Evolutionary conservation across 1,284 basidiomycete genomes (phyloP).

Genomic region (Cryptococcus jaspeensis): DNA sequence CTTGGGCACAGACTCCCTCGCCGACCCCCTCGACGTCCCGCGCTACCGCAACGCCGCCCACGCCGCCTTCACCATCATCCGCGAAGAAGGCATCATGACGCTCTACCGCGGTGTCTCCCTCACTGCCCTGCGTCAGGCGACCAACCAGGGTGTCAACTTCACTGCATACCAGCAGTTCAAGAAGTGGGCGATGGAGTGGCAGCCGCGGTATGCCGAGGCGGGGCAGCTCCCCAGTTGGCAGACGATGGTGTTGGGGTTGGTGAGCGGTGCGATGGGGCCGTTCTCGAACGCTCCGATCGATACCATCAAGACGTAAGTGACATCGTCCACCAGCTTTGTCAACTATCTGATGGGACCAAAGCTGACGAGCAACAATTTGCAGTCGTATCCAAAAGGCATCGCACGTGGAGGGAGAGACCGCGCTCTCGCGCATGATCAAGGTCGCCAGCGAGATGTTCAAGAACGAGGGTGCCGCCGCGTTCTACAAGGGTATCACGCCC

Average conservation of each 20-base stretch:
- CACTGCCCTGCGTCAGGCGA: conserved; percentile 93
- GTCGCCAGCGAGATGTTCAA: conserved; percentile 92
- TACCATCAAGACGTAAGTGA: conserved; percentile 80
- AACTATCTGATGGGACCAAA: too few species aligned
- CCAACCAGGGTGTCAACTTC: conserved; percentile 98
- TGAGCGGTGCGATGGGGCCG: conserved; percentile 96
- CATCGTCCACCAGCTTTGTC: neutral
- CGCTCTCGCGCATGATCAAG: conserved; percentile 66
- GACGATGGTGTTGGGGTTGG: conserved; percentile 88
- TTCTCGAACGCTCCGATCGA: conserved; percentile 97
- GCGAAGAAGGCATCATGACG: conserved; percentile 83
- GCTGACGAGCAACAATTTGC: neutral
- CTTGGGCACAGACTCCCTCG: conserved; percentile 66
- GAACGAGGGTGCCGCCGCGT: conserved; percentile 81
- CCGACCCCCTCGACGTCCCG: conserved; percentile 90
- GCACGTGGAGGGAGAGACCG: conserved; percentile 72
- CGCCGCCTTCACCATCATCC: conserved; percentile 90
- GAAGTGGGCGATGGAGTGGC: conserved; percentile 69
- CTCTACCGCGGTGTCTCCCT: conserved; percentile 91
- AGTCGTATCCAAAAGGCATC: conserved; percentile 72
- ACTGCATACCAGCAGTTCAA: conserved; percentile 98
- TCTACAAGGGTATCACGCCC: conserved; percentile 97
- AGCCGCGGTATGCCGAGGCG: conserved; percentile 65
- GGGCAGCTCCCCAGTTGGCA: conserved; percentile 81
- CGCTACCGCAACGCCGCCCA: conserved; percentile 93